Evolutionary conservation across 495 filamentous ascomycete genomes (phyloP), one percentile per base, ranked within the genome.

Genomic region (Alectoria sarmentosa): DNA sequence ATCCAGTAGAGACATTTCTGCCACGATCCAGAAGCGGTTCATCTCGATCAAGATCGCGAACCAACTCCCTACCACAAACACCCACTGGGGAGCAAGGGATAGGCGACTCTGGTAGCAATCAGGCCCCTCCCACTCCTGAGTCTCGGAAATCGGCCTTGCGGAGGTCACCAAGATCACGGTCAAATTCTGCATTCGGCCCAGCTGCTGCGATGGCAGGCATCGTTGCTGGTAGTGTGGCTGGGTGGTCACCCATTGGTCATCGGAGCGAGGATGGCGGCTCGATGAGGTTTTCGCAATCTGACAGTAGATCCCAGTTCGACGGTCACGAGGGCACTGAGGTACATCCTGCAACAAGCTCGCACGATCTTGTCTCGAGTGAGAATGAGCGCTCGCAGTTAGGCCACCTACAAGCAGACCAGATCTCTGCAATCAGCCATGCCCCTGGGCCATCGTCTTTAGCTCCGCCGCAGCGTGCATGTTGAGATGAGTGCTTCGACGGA

Each of bases 171-270:
- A 84, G 92, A 63, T 96, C 92, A 41, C 86, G 92, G 26, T 95
- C 91, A 8, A 96, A 92, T 75, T 95, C 90, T 1, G 86, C 88
- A 3, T 83, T 96, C 57, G 91, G 90, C 14, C 90, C 90, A 3
- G 89, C 90, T 7, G 86, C 90, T 38, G 90, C 91, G 41, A 80
- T 82, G 41, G 65, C 65, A 32, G 92, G 92, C 66, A 85, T 96
- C 58, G 86, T 96, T 63, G 92, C 91, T 42, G 91, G 90, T 60
- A 88, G 88, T 75, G 86, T 96, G 58, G 90, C 84, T 41, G 90
- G 90, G 49, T 96, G 90, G 91, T 95, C 91, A 58, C 92, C 92
- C 0, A 89, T 94, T 62, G 90, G 91, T 62, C 78, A 83, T 30
- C 68, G 70, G 23, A 73, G 78, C 36, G 83, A 82, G 36, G 73